phyloP scores from a whole-genome alignment of 2,329 filamentous ascomycete species.

The Chaetomium sp. region DNA sequence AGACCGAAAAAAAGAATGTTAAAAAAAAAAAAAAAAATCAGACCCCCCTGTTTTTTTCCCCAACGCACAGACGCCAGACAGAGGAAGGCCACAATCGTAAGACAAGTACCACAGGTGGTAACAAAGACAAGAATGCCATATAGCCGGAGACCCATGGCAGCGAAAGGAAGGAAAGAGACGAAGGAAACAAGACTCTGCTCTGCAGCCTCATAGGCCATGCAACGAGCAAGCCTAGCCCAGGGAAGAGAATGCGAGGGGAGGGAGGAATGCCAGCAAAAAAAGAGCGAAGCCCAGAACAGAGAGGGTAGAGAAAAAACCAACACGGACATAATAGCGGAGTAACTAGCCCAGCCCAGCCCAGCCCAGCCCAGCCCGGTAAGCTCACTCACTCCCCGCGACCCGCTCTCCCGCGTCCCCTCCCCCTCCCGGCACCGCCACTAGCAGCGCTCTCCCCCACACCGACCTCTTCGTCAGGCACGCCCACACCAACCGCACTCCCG shows the following conservation, averaged over 20 bases:
- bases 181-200: not conserved
- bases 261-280: not conserved
- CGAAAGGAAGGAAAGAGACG: not conserved
- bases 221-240: not conserved
- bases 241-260: not conserved
- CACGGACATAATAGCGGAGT: no score
- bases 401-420: constrained; percentile 6
- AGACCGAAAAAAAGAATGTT: not conserved
- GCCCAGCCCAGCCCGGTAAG: not conserved
- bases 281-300: not conserved
- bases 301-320: not conserved
- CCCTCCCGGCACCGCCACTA: constrained; percentile 44
- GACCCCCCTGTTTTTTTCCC: not conserved
- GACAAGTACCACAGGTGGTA: not conserved
- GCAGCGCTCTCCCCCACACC: constrained; percentile 65
- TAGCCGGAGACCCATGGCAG: not conserved
- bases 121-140: not conserved
- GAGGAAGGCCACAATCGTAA: not conserved
- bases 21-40: not conserved
- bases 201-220: not conserved
- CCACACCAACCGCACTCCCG: constrained; percentile 51
- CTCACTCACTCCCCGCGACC: not conserved
- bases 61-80: not conserved
- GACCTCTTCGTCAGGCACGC: constrained; percentile 62
- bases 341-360: no score